Percentiles rank a stretch among this genome's conserved stretches.
These are phyloP conservation scores for Pholiota microspora DNA, from an alignment of 768 basidiomycete species.

Conservation along the genomic window DNA sequence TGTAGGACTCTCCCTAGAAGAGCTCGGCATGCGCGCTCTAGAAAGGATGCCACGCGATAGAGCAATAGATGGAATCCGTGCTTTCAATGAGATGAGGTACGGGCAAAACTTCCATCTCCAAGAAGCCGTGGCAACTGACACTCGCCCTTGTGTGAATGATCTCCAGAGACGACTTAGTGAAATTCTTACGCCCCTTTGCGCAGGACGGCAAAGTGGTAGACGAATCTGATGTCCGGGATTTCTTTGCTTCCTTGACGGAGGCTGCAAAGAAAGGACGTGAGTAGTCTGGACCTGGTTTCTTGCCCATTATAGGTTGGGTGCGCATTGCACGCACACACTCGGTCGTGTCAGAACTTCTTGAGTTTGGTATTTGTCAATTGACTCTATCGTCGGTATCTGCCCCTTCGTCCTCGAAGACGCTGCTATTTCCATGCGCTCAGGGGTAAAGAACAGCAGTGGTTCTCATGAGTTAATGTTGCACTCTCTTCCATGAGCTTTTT, in stretches of 20 bases:
- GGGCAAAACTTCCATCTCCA: constrained; percentile 19
- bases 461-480: constrained; percentile 10
- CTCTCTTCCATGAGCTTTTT: constrained; percentile 1
- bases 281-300: constrained; percentile 1
- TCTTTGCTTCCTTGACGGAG: constrained; percentile 58
- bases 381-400: neutral
- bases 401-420: neutral
- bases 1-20: constrained; percentile 75
- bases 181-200: constrained; percentile 77
- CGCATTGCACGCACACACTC: neutral
- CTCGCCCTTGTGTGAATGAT: neutral
- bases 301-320: neutral
- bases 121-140: neutral
- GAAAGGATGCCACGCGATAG: constrained; percentile 72
- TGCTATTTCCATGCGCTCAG: constrained; percentile 12
- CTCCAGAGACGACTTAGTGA: constrained; percentile 66
- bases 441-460: constrained; percentile 2
- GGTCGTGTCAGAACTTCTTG: neutral
- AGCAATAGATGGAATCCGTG: constrained; percentile 81
- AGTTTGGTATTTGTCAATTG: neutral
- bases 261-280: constrained; percentile 25
- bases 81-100: constrained; percentile 82
- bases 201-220: constrained; percentile 72
- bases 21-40: constrained; percentile 79
- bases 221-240: constrained; percentile 65